phyloP scores from a whole-genome alignment of 1,139 yeast species.

The Candida gigantensis region DNA sequence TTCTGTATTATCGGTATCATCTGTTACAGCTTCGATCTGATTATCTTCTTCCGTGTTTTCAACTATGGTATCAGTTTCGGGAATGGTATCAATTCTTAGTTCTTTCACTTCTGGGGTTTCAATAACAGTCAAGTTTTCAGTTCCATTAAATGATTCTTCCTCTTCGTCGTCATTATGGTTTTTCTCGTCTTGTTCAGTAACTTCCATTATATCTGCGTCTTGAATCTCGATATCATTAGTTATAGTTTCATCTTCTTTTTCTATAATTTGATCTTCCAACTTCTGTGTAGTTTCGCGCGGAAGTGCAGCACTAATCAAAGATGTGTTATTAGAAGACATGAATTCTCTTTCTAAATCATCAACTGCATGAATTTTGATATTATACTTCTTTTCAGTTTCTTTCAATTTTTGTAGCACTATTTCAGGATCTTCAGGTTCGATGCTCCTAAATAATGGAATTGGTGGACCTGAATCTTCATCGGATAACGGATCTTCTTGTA shows the following conservation, averaged over 20 bases:
- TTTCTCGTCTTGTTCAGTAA: no score
- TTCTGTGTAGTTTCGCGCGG: no score
- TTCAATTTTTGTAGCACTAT: constrained; percentile 28
- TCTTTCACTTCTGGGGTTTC: constrained; percentile 7
- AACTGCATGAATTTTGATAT: constrained; percentile 34
- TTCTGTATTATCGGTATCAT: background rate
- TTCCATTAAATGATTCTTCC: constrained; percentile 7
- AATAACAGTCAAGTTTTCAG: constrained; percentile 6
- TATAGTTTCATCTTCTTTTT: constrained; percentile 4
- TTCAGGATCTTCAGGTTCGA: constrained; percentile 35
- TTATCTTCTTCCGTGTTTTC: no score
- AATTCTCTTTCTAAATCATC: constrained; percentile 28
- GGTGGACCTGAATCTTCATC: constrained; percentile 14
- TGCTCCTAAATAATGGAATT: constrained; percentile 32
- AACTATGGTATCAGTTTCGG: background rate
- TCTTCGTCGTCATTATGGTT: constrained; percentile 9
- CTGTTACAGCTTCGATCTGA: no score
- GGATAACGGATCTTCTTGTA: constrained; percentile 7
- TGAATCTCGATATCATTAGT: constrained; percentile 7
- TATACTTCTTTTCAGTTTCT: constrained; percentile 33
- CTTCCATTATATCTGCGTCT: constrained; percentile 8
- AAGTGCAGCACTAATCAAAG: no score
- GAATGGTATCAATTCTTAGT: constrained; percentile 11
- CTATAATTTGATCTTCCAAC: background rate
- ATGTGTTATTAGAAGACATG: no score